Evolutionary conservation across 2,329 filamentous ascomycete genomes (phyloP).

Genomic region (Aspergillus vadensis): DNA sequence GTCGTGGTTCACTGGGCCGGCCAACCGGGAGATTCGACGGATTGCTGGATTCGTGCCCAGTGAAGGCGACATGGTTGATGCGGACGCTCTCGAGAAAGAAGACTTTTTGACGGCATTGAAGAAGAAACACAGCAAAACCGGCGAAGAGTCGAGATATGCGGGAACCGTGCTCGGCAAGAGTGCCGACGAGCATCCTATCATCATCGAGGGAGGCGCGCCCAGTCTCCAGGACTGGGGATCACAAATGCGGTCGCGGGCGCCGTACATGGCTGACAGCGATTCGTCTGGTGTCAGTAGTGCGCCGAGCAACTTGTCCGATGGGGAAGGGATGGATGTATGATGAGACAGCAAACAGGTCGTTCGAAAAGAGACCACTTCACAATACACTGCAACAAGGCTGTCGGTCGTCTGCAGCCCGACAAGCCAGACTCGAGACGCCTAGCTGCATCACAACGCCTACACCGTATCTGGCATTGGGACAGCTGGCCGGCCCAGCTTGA

Average conservation of each 20-base stretch:
- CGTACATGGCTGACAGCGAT: constrained; percentile 32
- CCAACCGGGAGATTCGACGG: constrained; percentile 77
- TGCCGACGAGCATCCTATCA: constrained; percentile 69
- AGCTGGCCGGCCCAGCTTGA: constrained; percentile 6
- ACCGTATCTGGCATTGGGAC: neutral
- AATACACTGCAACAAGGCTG: neutral
- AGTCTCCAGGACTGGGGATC: constrained; percentile 67
- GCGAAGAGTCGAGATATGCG: constrained; percentile 81
- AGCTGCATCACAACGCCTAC: neutral
- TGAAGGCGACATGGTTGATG: constrained; percentile 53
- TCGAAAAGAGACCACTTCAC: neutral
- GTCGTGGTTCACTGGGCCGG: constrained; percentile 72
- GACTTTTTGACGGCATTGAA: constrained; percentile 79
- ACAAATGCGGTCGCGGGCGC: constrained; percentile 37
- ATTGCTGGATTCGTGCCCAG: constrained; percentile 72
- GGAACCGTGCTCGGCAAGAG: constrained; percentile 79
- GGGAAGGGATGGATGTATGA: constrained; percentile 41
- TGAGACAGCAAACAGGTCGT: constrained; percentile 2
- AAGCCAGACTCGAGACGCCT: neutral
- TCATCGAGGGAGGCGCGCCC: constrained; percentile 75
- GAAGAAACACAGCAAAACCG: constrained; percentile 88
- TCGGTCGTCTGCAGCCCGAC: neutral
- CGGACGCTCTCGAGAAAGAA: constrained; percentile 59
- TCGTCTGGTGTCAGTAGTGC: constrained; percentile 44
- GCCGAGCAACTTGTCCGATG: constrained; percentile 43